Evolutionary conservation across 1,284 basidiomycete genomes (phyloP), one percentile per base, ranked within the genome.

Genomic region (Ceratobasidium sp.): DNA sequence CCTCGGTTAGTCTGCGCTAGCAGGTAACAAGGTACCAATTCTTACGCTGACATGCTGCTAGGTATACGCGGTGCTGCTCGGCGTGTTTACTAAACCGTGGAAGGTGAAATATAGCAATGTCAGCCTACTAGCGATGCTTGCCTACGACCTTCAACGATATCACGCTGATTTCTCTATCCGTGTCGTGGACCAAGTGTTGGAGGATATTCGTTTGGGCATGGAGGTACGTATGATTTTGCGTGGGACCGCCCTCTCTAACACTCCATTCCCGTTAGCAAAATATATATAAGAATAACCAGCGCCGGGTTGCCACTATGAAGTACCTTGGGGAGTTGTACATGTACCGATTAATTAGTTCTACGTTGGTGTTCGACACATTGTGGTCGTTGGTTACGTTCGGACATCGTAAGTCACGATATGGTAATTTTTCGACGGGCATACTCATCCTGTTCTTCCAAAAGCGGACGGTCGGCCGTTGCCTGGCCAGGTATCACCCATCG

Each of bases 271-370:
- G 44, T 44, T 68, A 87, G 86, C 92, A 94, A 82, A 99, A 99
- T 84, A 88, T 95, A 50, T 99, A 99, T 87, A 97, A 93, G 85
- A 93, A 93, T 80, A 99, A 99, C 83, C 98, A 99, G 87, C 91
- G 95, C 80, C 89, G 98, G 73, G 89, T 99, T 59, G 93, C 98
- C 0, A 93, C 94, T 0, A 89, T 96, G 81, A 97, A 96, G 84
- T 99, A 97, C 84, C 89, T 99, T 1, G 98, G 97, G 65, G 98
- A 99, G 86, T 86, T 99, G 65, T 99, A 99, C 85, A 99, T 98
- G 84, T 99, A 98, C 83, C 91, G 97, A n/a, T 88, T 98, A 33
- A 87, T 99, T 81, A 94, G 93, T 81, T 96, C 95, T 7, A 88
- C 91, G 3, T 91, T 99, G 82, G 89, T 99, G 54, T 98, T 99